Base-by-base conservation (phyloP, 2,329 filamentous ascomycete genomes). In the Tolypocladium cylindrosporum region DNA sequence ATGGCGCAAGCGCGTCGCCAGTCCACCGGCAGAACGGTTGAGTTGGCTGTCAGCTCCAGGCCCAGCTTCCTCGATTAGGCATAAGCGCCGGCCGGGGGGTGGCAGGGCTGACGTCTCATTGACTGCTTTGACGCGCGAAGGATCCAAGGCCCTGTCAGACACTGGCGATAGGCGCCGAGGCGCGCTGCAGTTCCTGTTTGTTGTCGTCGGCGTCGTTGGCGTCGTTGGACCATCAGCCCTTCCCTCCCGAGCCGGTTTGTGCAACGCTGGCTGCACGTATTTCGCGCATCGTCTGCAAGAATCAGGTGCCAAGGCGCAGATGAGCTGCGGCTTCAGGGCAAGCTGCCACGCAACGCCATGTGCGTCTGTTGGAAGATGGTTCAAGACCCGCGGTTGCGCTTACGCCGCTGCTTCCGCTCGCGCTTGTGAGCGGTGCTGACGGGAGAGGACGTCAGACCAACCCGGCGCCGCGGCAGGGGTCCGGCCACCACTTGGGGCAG, bases 341-440 rank as follows among this genome's bases (percentile, higher is more conserved):
- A 36, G 16, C 31, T 9, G 48, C 31, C 9, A n/a, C 9, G 48
- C n/a, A 51, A 31, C 9, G 31, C 48, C 19, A 36, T 36, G 31
- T 36, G 19, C 48, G 48, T 21, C 19, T 51, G 31, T 51, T n/a
- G 31, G 11, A 51, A 5, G 19, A 13, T 14, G 16, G 48, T 21
- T 36, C 48, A n/a, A n/a, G 9, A 10, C 5, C 5, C 48, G 48
- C 48, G 48, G 48, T n/a, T 51, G 48, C 56, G 51, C 51, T 57
- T 57, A 37, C 51, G 45, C 27, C 43, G 45, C 37, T 11, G 52
- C 37, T 24, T 55, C 37, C 53, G 57, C 57, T 45, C 57, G 57
- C 57, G 57, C 57, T 55, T 55, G 45, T 55, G 42, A 50, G 52
- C 52, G 37, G 24, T 37, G 57, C 57, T 58, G 57, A 58, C 57